Base-by-base conservation (phyloP, 2,329 filamentous ascomycete species). In the Microdochium bolleyi region DNA sequence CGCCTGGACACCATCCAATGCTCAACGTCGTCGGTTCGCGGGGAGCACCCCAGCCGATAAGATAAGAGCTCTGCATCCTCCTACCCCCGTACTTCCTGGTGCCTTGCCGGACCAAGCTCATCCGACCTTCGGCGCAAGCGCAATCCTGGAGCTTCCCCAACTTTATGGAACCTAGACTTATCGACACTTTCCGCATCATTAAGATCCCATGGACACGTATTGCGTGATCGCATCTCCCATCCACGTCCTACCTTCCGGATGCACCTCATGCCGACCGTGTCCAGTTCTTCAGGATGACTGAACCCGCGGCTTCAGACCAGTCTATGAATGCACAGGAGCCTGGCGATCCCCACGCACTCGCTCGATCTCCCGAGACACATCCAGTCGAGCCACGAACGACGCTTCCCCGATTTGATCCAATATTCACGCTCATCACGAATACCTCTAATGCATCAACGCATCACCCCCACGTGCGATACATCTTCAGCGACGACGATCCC, bases 401-500 rank as follows among this genome's bases (percentile, higher is more conserved):
- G 41, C 55, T 57, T 22, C 72, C 72, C 3, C 67, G 73, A 2
- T 92, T 95, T 68, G 78, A 83, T 48, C 89, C 90, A 2, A 87
- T 96, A 73, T 96, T 96, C 74, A 87, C 89, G 1, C 76, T 96
- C 44, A 77, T 97, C 58, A 84, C 89, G 64, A 91, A 96, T 67
- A 72, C 79, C 11, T 79, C 82, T n/a, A 85, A 82, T 9, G 79
- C 83, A 61, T 82, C 88, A 48, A 88, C 89, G 56, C 79, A 89
- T 62, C 92, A 97, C 66, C 94, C 92, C 1, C 84, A 82, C 51
- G 84, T 96, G 1, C 90, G 92, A 72, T 97, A 97, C 72, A 80
- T 97, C 63, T 97, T 99, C 73, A 82, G 83, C 60, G 92, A 97
- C 68, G 94, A 97, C 69, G 91, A 96, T 64, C 81, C 84, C 2